Evolutionary conservation across 441 rosid species (phyloP), one percentile per base, ranked within the genome.

Genomic region (Adansonia gregorii): DNA sequence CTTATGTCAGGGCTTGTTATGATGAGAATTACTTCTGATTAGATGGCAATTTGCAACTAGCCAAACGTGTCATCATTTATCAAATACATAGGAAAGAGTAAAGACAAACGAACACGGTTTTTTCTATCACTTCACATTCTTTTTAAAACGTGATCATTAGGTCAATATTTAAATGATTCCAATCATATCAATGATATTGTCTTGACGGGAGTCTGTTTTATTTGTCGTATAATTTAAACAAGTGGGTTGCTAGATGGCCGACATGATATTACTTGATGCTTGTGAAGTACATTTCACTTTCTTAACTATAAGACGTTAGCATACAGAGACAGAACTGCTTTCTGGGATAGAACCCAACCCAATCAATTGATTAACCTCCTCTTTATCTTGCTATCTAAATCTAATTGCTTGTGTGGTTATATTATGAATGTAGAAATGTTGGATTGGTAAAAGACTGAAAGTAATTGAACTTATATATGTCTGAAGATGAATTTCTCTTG

Each of bases 161-260:
- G 59, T 70, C 55, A 52, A 69, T 68, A 11, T 60, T 41, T 51
- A 52, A 75, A 49, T 60, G 15, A 59, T 68, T 60, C 35, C 51
- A 55, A 49, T 69, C 72, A 8, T 58, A 49, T 66, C 31, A 27
- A 27, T 55, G 6, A 45, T 41, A 3, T 27, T 67, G 51, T 55
- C 24, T 19, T 9, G 41, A 27, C 3, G 59, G 27, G 41, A 55
- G 48, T 49, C 17, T 51, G 22, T 67, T 31, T 41, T 17, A 17
- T 74, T 43, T 22, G 58, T 72, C 15, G 1, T 55, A 17, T 72
- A 61, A 51, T n/a, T 20, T 43, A 48, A 73, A 52, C 35, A 41
- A 60, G 69, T 31, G 74, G 63, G 55, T 19, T 43, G 74, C 63
- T 6, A 14, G 66, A 60, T 31, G 51, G 39, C 66, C 43, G 59